These are phyloP conservation scores for Saturnispora gosingensis DNA, from an alignment of 805 yeast species.

Conservation along the genomic window DNA sequence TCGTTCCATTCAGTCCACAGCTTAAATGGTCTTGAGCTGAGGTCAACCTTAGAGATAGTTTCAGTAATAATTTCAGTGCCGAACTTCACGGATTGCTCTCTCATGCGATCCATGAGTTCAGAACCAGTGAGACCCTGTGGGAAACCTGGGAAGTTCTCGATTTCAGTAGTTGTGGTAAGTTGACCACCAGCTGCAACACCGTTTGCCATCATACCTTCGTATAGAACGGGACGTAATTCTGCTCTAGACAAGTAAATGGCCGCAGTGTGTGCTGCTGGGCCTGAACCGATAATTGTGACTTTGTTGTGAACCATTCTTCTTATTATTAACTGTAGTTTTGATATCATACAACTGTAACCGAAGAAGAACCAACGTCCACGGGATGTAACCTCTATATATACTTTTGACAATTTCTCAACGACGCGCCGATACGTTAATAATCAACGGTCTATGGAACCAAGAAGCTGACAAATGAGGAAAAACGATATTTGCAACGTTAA, in stretches of 20 bases:
- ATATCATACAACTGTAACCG: not conserved
- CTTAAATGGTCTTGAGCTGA: constrained; percentile 84
- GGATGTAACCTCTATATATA: not conserved
- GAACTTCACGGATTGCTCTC: constrained; percentile 73
- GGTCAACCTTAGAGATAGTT: constrained; percentile 87
- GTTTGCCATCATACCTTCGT: constrained; percentile 95
- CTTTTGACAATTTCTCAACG: not conserved
- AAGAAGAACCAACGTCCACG: not conserved
- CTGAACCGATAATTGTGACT: constrained; percentile 89
- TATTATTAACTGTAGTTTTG: not conserved
- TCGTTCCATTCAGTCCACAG: constrained; percentile 95
- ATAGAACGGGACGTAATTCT: constrained; percentile 84
- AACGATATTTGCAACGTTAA: not conserved
- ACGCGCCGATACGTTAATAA: not conserved
- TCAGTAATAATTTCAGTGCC: constrained; percentile 95
- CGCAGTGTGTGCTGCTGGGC: constrained; percentile 99
- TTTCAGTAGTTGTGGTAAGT: constrained; percentile 95
- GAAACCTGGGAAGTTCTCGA: constrained; percentile 98
- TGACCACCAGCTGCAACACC: constrained; percentile 99
- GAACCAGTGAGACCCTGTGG: constrained; percentile 87
- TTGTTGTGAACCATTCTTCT: constrained; percentile 66
- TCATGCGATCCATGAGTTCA: constrained; percentile 89
- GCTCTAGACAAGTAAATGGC: constrained; percentile 96
- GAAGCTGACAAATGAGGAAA: not conserved
- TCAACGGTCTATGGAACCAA: not conserved